phyloP scores from a whole-genome alignment of 1,139 yeast species.

The Taphrina deformans region DNA sequence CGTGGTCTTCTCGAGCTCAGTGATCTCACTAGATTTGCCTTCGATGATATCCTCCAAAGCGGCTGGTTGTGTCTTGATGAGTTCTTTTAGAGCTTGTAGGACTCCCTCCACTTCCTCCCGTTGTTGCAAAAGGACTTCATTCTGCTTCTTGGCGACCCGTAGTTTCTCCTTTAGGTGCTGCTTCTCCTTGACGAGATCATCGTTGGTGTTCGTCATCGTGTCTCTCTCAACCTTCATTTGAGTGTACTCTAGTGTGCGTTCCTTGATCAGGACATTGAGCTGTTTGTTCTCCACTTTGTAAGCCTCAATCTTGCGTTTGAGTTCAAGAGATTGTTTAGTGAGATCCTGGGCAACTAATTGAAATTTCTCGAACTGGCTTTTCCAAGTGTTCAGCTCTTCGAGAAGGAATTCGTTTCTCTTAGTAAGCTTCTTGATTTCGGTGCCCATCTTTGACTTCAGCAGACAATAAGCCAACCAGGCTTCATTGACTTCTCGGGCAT shows the following conservation, averaged over 20 bases:
- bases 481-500: constrained; percentile 31
- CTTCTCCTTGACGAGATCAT: constrained; percentile 19
- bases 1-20: not conserved
- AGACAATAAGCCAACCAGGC: constrained; percentile 24
- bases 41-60: constrained; percentile 16
- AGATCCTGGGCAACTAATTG: constrained; percentile 24
- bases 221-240: constrained; percentile 12
- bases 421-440: constrained; percentile 22
- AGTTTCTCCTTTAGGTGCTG: constrained; percentile 26
- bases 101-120: constrained; percentile 28
- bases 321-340: constrained; percentile 28
- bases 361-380: constrained; percentile 31
- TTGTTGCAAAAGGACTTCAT: constrained; percentile 19
- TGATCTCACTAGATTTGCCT: not conserved
- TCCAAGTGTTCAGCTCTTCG: constrained; percentile 23
- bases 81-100: constrained; percentile 11
- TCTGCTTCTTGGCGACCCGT: constrained; percentile 13
- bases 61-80: constrained; percentile 24
- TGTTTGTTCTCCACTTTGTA: constrained; percentile 28
- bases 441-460: constrained; percentile 18
- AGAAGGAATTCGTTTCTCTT: constrained; percentile 26
- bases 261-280: constrained; percentile 12
- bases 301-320: constrained; percentile 26
- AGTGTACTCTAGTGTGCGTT: constrained; percentile 3
- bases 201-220: not conserved